A percentile compares a stretch with the other conserved stretches of the same genome.
Conservation (phyloP, 1,284 basidiomycete species). For the Coriolopsis trogii region DNA sequence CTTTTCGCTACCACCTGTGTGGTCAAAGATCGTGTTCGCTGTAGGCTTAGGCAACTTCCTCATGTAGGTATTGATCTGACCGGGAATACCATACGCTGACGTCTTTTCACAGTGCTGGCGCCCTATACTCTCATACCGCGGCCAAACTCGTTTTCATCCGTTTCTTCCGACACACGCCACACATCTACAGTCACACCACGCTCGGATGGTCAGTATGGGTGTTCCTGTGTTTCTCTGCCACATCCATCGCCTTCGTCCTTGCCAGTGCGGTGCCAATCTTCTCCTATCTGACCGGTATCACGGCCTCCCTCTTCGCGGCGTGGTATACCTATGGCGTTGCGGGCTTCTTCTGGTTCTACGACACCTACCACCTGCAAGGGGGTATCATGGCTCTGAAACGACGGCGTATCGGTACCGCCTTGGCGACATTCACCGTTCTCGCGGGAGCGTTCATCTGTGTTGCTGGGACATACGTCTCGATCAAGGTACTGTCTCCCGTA, state of each 20-base stretch:
- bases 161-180: conserved; percentile 56
- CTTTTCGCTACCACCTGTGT: conserved; percentile 50
- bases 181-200: conserved; percentile 58
- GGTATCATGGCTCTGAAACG: conserved; percentile 36
- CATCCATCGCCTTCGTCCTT: conserved; percentile 54
- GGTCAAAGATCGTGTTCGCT: conserved; percentile 53
- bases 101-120: conserved; percentile 40
- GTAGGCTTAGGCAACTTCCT: conserved; percentile 53
- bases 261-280: conserved; percentile 60
- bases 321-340: conserved; percentile 63
- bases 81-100: background rate
- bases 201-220: conserved; percentile 46
- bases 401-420: conserved; percentile 35
- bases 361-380: conserved; percentile 44
- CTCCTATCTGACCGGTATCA: conserved; percentile 53
- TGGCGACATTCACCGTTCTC: conserved; percentile 48
- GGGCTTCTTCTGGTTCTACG: conserved; percentile 60
- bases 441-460: conserved; percentile 57
- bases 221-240: conserved; percentile 45
- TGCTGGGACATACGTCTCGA: background rate
- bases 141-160: conserved; percentile 67
- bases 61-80: conserved; percentile 38
- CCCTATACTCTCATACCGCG: conserved; percentile 53
- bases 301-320: conserved; percentile 58
- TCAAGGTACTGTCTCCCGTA: conserved; percentile 4